These are phyloP conservation scores for Lachnellula hyalina DNA, from an alignment of 2,329 filamentous ascomycete species.

Conservation along the genomic window DNA sequence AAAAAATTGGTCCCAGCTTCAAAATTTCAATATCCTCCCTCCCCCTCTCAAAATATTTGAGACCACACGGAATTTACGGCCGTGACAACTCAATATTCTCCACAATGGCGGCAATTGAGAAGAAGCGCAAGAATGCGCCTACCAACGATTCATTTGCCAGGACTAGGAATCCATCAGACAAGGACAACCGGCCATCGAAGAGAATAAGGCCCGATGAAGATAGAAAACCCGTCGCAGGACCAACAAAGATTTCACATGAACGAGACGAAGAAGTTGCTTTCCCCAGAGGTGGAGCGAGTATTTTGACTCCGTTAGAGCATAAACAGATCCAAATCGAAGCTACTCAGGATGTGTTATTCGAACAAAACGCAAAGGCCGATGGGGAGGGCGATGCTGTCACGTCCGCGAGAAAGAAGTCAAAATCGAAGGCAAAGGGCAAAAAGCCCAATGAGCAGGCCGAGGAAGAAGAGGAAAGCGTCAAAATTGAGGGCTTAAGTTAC, in stretches of 20 bases:
- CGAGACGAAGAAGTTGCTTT: constrained; percentile 85
- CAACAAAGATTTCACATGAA: constrained; percentile 37
- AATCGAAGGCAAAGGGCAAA: constrained; percentile 46
- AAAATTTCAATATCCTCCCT: neutral
- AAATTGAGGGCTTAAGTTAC: constrained; percentile 82
- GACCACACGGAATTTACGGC: neutral
- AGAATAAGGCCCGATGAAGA: constrained; percentile 24
- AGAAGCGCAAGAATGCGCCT: constrained; percentile 29
- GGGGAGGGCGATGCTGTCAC: constrained; percentile 21
- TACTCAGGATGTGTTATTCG: constrained; percentile 84
- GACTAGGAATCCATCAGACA: constrained; percentile 22
- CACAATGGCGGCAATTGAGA: constrained; percentile 31
- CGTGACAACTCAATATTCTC: neutral
- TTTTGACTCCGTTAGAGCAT: constrained; percentile 88
- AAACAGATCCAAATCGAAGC: constrained; percentile 96
- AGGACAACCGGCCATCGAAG: constrained; percentile 27
- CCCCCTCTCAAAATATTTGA: neutral
- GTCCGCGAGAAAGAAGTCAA: constrained; percentile 45
- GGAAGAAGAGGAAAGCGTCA: constrained; percentile 50
- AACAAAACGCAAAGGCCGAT: constrained; percentile 52
- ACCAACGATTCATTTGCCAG: constrained; percentile 31
- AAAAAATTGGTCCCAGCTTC: neutral
- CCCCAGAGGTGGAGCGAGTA: constrained; percentile 83
- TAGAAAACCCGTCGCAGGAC: constrained; percentile 3
- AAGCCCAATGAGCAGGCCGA: constrained; percentile 46